These are phyloP conservation scores for Neurospora sp. DNA, from an alignment of 495 filamentous ascomycete species.

Conservation along the genomic window DNA sequence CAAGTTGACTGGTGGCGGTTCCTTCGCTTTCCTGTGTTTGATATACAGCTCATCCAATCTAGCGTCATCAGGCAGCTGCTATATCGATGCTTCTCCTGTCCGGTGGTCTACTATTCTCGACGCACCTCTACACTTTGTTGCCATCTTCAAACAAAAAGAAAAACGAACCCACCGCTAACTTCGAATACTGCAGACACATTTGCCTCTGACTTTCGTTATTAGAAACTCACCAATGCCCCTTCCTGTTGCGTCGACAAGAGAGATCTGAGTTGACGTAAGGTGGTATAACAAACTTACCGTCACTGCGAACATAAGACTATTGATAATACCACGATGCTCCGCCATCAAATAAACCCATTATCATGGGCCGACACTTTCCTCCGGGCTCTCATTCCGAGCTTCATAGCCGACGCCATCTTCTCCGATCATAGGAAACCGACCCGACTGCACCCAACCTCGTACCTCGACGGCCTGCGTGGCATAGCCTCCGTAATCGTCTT, in stretches of 20 bases:
- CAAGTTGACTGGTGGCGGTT: neutral
- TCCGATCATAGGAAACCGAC: constrained; percentile 18
- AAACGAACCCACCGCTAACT: neutral
- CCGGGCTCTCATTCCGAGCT: constrained; percentile 20
- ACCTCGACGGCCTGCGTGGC: constrained; percentile 46
- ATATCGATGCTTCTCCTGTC: neutral
- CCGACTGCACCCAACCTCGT: constrained; percentile 36
- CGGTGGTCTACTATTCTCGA: neutral
- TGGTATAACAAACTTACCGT: neutral
- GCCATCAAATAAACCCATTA: neutral
- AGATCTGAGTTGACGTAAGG: neutral
- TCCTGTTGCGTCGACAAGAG: neutral
- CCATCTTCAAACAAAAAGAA: neutral
- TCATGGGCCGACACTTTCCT: constrained; percentile 8
- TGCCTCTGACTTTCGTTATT: neutral
- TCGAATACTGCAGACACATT: neutral
- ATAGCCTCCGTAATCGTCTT: constrained; percentile 46
- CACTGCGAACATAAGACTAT: neutral
- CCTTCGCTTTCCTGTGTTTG: neutral
- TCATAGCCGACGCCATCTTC: constrained; percentile 21
- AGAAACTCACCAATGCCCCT: neutral
- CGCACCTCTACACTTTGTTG: neutral
- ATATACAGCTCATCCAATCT: neutral
- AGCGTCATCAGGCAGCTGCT: neutral
- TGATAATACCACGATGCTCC: neutral